Percentiles rank a stretch among this genome's conserved stretches.
Evolutionary conservation across 805 yeast species (phyloP).

Genomic region (Kluyveromyces siamensis): DNA sequence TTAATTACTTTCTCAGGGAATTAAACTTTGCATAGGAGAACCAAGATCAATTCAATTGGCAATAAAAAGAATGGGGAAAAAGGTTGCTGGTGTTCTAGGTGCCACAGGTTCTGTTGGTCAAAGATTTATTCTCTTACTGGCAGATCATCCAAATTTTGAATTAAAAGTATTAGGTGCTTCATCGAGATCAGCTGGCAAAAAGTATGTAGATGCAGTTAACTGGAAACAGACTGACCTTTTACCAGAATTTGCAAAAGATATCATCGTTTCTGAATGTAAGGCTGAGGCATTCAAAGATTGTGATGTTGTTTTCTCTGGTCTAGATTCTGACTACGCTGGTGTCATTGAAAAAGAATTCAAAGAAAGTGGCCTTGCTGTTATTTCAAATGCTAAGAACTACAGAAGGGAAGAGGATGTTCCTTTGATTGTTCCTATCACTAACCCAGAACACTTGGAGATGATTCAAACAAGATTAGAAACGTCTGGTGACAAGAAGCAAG

Average conservation of each 20-base stretch:
- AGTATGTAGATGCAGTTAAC: constrained; percentile 72
- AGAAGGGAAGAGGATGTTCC: constrained; percentile 85
- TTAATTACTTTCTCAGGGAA: too few species aligned
- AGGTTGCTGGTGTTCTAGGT: constrained; percentile 79
- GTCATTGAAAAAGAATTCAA: constrained; percentile 79
- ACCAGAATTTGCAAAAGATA: constrained; percentile 55
- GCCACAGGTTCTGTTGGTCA: constrained; percentile 99
- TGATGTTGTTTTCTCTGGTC: constrained; percentile 90
- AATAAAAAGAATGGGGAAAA: constrained; percentile 23
- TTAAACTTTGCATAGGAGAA: too few species aligned
- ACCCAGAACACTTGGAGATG: constrained; percentile 79
- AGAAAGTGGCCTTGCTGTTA: constrained; percentile 71
- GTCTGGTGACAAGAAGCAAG: constrained; percentile 58
- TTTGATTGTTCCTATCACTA: constrained; percentile 88
- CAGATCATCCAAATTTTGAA: constrained; percentile 86
- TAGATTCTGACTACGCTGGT: constrained; percentile 91
- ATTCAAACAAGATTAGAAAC: constrained; percentile 48
- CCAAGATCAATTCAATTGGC: not conserved
- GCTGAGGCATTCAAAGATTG: constrained; percentile 74
- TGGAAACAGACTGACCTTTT: constrained; percentile 90
- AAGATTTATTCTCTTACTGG: constrained; percentile 76
- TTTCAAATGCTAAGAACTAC: constrained; percentile 94
- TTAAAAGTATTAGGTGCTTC: constrained; percentile 86
- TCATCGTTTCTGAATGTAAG: constrained; percentile 71
- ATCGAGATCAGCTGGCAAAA: constrained; percentile 84